These are phyloP conservation scores for Boletus sp. DNA, from an alignment of 768 basidiomycete species.

Conservation along the genomic window DNA sequence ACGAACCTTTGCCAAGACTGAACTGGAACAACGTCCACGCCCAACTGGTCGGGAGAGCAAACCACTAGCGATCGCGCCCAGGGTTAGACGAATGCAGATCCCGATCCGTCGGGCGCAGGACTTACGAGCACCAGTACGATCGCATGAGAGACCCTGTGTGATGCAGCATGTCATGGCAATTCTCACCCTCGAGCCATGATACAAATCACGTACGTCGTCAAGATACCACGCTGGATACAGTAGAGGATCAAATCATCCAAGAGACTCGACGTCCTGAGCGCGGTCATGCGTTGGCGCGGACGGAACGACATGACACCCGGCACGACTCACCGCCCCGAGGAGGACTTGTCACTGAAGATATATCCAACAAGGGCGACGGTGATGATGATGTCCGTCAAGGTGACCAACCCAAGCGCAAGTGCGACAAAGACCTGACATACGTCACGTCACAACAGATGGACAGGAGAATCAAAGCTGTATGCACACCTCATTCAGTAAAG, in stretches of 20 bases:
- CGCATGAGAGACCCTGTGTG: slow-evolving; percentile 3
- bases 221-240: slow-evolving; percentile 12
- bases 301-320: neutral
- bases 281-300: neutral
- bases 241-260: slow-evolving; percentile 9
- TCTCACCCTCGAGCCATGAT: neutral
- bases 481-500: too few relatives aligned
- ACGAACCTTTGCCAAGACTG: slow-evolving; percentile 1
- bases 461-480: too few relatives aligned
- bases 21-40: slow-evolving; percentile 14
- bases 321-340: slow-evolving; percentile 3
- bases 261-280: neutral
- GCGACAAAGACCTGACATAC: slow-evolving; percentile 3
- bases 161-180: neutral
- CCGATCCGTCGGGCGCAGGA: neutral
- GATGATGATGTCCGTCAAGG: slow-evolving; percentile 15
- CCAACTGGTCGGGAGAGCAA: neutral
- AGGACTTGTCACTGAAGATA: slow-evolving; percentile 2
- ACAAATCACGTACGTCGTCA: slow-evolving; percentile 11
- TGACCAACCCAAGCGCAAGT: slow-evolving; percentile 12
- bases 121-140: slow-evolving; percentile 9
- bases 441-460: too few relatives aligned
- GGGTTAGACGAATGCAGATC: neutral
- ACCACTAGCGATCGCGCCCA: slow-evolving; percentile 6
- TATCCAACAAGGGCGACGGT: slow-evolving; percentile 11